Base-by-base conservation (phyloP, 1,284 basidiomycete genomes). In the Ganoderma lingzhi region DNA sequence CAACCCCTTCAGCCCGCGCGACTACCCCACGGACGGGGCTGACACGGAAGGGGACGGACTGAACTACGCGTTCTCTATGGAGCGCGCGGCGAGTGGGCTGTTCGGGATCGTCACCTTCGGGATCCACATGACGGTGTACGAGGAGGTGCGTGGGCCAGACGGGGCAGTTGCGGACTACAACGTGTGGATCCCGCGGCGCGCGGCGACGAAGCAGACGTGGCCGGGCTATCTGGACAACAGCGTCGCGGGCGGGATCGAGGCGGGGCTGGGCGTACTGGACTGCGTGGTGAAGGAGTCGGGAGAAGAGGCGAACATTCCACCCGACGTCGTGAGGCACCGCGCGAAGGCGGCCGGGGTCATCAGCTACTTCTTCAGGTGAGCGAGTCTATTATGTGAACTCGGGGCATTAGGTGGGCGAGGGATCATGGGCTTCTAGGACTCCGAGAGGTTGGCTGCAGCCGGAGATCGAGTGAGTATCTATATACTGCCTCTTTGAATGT, bases 21-120 rank as follows among this genome's bases (percentile, higher is more conserved):
- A 82, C 64, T 79, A 75, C 23, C 71, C 78, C 41, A 71, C 48
- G 2, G 67, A 64, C 10, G 76, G 71, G 37, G 69, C 35, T 5
- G 35, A 23, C 23, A 23, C 53, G 53, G 71, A 71, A 1, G 64
- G 62, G 17, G 76, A 78, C 42, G 59, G 35, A 32, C 64, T 70
- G 35, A 96, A 96, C 78, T 91, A 88, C 67, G 93, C 88, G 5
- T 98, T 98, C 79, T 88, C 91, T 76, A 88, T 99, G 84, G 97
- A 99, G 80, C 89, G 97, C 64, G 87, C 95, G 0, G 96, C 95
- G 0, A 95, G 93, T 76, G 88, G 93, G 0, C 81, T 99, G 48
- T 98, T 98, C 76, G 96, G 97, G 1, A 81, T 97, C 10, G 88
- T 96, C 61, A 98, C 97, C 0, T 97, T 94, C 76, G 93, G 96